Evolutionary conservation across 139 green algal genomes (phyloP).

Genomic region (Ettlia oleoabundans): DNA sequence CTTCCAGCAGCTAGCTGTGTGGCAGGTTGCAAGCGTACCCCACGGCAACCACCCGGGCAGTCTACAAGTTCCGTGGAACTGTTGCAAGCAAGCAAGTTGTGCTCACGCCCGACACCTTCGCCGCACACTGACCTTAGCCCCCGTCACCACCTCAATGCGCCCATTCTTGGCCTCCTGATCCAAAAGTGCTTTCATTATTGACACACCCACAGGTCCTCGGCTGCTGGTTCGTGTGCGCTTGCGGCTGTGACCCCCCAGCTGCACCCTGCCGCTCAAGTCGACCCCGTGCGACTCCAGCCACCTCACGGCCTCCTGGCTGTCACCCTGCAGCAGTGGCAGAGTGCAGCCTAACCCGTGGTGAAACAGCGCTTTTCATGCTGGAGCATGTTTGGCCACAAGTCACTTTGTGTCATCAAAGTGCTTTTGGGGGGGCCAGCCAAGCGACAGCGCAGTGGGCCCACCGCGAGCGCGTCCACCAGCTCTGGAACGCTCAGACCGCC

Average conservation of each 20-base stretch:
- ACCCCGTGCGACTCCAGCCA: conserved; percentile 58
- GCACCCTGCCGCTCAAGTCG: conserved; percentile 52
- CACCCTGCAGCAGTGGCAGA: conserved; percentile 37
- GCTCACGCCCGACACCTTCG: too few relatives aligned
- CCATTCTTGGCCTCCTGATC: not conserved
- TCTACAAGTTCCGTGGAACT: too few relatives aligned
- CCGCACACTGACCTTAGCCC: not conserved
- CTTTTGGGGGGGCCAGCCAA: not conserved
- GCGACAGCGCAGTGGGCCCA: not conserved
- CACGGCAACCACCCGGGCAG: too few relatives aligned
- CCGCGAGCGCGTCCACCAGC: conserved; percentile 67
- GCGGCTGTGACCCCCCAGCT: conserved; percentile 65
- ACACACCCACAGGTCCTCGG: conserved; percentile 61
- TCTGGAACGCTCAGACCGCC: conserved; percentile 57
- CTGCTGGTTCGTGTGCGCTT: conserved; percentile 33
- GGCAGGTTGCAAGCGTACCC: too few relatives aligned
- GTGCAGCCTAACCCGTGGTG: not conserved
- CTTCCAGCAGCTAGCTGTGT: too few relatives aligned
- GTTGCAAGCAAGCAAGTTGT: not conserved
- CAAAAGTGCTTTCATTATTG: conserved; percentile 57
- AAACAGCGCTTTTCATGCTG: not conserved
- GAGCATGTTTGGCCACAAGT: not conserved
- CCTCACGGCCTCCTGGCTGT: conserved; percentile 46
- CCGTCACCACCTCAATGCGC: conserved; percentile 33
- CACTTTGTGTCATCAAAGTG: too few relatives aligned